Evolutionary conservation across 805 yeast genomes (phyloP), one percentile per base, ranked within the genome.

Genomic region (Yarrowia phangngaensis): DNA sequence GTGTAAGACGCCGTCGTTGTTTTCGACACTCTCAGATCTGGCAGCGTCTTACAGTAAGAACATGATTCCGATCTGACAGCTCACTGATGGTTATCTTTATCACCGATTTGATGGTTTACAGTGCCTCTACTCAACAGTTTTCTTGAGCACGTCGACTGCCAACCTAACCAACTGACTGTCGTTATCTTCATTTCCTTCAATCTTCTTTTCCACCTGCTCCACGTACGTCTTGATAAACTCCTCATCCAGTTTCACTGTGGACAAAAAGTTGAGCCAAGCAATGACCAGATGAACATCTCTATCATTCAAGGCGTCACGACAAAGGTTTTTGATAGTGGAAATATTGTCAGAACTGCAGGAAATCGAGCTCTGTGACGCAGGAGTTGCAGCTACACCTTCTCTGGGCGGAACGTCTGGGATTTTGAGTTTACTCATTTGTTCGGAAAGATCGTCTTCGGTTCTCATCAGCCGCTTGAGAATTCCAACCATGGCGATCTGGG

Each of bases 401-500:
- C 45, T 8, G 16, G 17, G 11, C 8, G 45, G 45, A 31, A 38
- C 32, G 8, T 38, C 45, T 7, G 45, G 45, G 17, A 38, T 26
- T 19, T 20, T 26, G 14, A 38, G 45, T 19, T 38, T 38, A 9
- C 24, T n/a, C 4, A 38, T 31, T 24, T 38, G 32, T 16, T 38
- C 45, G 1, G 45, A 38, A n/a, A 38, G n/a, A 14, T 38, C 45
- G 17, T 38, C n/a, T n/a, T n/a, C 35, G 29, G 35, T 26, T 12
- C 16, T 41, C 48, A 41, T 41, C n/a, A 41, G 48, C 11, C 35
- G 35, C 61, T 82, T 86, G 58, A 87, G 71, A 17, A 86, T 78
- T 4, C 81, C 77, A 13, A 86, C 73, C 27, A 79, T 65, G 3
- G 78, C 78, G 17, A 81, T 70, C 56, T 79, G 78, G 16, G 77